Evolutionary conservation across 306 rosid species (phyloP).

Genomic region (Cajanus cajan): DNA sequence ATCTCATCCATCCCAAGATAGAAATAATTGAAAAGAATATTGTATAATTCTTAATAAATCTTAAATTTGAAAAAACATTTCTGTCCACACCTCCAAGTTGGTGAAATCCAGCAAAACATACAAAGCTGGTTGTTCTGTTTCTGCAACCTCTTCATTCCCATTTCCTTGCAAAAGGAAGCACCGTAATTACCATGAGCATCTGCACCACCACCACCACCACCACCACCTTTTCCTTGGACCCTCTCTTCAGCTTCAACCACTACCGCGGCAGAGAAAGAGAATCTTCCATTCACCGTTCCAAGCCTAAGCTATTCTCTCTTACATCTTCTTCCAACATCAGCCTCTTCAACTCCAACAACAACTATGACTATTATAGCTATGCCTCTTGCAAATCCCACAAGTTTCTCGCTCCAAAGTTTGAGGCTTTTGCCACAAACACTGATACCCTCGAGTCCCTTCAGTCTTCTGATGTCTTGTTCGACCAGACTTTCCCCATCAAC

Average conservation of each 20-base stretch:
- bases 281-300: constrained; percentile 5
- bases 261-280: constrained; percentile 12
- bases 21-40: not conserved
- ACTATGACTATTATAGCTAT: constrained; percentile 18
- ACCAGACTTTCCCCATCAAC: constrained; percentile 53
- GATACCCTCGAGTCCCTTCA: constrained; percentile 45
- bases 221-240: constrained; percentile 41
- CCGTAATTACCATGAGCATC: constrained; percentile 61
- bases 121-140: not conserved
- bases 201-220: constrained; percentile 47
- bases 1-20: not conserved
- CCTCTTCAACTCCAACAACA: constrained; percentile 18
- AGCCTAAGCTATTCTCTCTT: constrained; percentile 37
- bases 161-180: constrained; percentile 31
- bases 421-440: constrained; percentile 43
- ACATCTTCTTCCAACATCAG: constrained; percentile 28
- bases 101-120: not conserved
- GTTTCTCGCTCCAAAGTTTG: constrained; percentile 36
- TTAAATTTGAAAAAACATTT: not conserved
- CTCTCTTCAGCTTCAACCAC: constrained; percentile 43
- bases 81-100: constrained; percentile 7
- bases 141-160: not conserved
- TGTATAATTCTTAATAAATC: not conserved
- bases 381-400: constrained; percentile 37
- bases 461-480: constrained; percentile 43